Base-by-base conservation (phyloP, 2,329 filamentous ascomycete genomes). In the Tolypocladium cylindrosporum region DNA sequence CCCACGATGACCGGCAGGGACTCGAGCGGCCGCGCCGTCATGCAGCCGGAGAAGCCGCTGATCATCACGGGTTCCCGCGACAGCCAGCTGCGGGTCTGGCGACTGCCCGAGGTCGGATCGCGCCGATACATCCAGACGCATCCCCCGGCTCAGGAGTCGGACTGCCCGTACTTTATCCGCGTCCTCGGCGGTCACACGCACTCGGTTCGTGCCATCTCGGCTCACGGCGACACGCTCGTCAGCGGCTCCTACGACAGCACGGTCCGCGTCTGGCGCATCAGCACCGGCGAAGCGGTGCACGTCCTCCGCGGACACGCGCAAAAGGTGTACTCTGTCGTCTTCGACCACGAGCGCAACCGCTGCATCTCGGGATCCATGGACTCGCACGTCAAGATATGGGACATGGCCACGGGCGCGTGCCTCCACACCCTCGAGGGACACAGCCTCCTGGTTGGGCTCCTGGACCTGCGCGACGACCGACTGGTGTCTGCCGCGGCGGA, bases 361-460 rank as follows among this genome's bases (percentile, higher is more conserved):
- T 99, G 94, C 74, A 97, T 99, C 62, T 97, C 92, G 62, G 94
- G 94, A 14, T 96, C 92, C 8, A 99, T 99, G 94, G 94, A 99
- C 71, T 96, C 94, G 61, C 82, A 92, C 62, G 94, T 99, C 69
- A 97, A 97, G 74, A 93, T 99, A 14, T 99, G 94, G 94, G 94
- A 93, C 60, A 80, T 99, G 16, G 86, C 91, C 37, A 94, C 89
- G 2, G 94, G 94, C 0, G 78, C 87, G 0, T 90, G 91, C 64
- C 77, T 97, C 13, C 89, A 93, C 72, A 97, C 91, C 1, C 82
- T 99, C 0, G 93, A 97, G 72, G 94, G 94, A 0, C 94, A 99
- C 69, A 89, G 87, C 21, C 89, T 95, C 13, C 85, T 99, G 16
- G 94, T 99, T 21, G 94, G 94, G 1, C 80, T 99, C 2, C 78